Percentiles rank a stretch among this genome's conserved stretches.
phyloP scores from a whole-genome alignment of 805 yeast species.

The Monosporozyma solicola region DNA sequence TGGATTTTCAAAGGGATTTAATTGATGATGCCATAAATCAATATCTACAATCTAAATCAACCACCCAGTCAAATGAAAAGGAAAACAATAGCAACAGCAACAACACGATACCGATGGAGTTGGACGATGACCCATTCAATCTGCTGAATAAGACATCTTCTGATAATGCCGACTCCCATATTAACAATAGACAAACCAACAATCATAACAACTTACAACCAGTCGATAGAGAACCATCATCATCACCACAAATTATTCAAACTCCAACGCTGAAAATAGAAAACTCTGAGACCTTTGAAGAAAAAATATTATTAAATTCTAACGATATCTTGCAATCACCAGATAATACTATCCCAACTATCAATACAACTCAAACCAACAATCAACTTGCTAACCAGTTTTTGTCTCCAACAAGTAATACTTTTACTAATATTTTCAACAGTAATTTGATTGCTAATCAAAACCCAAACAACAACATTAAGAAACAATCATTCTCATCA shows the following conservation, averaged over 20 bases:
- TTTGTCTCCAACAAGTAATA: not conserved
- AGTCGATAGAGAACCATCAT: not conserved
- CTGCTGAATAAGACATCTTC: not conserved
- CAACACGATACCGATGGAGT: not conserved
- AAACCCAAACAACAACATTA: not conserved
- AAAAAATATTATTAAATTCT: not conserved
- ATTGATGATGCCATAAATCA: not conserved
- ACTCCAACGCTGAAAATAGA: conserved; percentile 18
- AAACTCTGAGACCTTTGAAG: conserved; percentile 1
- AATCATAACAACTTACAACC: not conserved
- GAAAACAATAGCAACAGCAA: not conserved
- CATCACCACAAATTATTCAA: conserved; percentile 1
- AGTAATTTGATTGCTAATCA: conserved; percentile 2
- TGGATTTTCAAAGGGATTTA: not conserved
- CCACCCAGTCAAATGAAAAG: not conserved
- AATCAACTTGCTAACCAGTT: not conserved
- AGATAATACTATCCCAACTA: not conserved
- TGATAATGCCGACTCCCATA: not conserved
- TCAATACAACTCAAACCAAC: not conserved
- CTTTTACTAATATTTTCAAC: not conserved
- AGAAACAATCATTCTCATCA: not conserved
- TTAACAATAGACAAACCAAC: not conserved
- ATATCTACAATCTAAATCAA: not conserved
- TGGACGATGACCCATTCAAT: not conserved
- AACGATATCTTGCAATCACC: not conserved